These are phyloP conservation scores for Yamadazyma oceani DNA, from an alignment of 1,139 yeast species.

Conservation along the genomic window DNA sequence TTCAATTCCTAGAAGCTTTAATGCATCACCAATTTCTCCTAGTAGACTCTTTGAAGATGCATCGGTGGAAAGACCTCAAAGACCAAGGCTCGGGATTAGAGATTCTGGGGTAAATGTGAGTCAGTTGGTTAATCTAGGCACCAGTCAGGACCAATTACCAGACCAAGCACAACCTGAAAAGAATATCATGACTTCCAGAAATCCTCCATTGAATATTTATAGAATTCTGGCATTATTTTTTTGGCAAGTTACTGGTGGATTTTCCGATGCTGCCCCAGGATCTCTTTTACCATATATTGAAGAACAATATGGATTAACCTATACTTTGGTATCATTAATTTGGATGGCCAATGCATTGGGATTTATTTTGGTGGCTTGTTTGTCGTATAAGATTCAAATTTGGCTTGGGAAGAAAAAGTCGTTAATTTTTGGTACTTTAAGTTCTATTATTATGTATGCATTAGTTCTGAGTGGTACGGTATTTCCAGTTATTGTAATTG, in stretches of 20 bases:
- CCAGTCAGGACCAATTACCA: constrained; percentile 6
- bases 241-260: constrained; percentile 41
- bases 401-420: constrained; percentile 42
- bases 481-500: constrained; percentile 47
- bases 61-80: constrained; percentile 9
- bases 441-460: constrained; percentile 38
- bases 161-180: constrained; percentile 10
- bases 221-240: constrained; percentile 41
- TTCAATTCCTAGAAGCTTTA: constrained; percentile 1
- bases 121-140: constrained; percentile 5
- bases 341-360: constrained; percentile 50
- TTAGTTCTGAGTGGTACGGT: constrained; percentile 38
- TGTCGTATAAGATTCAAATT: constrained; percentile 40
- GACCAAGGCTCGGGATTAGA: constrained; percentile 15
- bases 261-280: constrained; percentile 49
- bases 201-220: constrained; percentile 47
- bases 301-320: constrained; percentile 31
- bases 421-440: constrained; percentile 33
- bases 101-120: constrained; percentile 15
- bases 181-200: constrained; percentile 21
- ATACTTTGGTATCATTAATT: constrained; percentile 42
- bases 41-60: constrained; percentile 1
- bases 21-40: neutral
- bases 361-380: constrained; percentile 41
- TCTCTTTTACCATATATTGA: constrained; percentile 48